A percentile compares a stretch with the other conserved stretches of the same genome.
Evolutionary conservation across 2,329 filamentous ascomycete genomes (phyloP).

Genomic region (Shiraia sp.): DNA sequence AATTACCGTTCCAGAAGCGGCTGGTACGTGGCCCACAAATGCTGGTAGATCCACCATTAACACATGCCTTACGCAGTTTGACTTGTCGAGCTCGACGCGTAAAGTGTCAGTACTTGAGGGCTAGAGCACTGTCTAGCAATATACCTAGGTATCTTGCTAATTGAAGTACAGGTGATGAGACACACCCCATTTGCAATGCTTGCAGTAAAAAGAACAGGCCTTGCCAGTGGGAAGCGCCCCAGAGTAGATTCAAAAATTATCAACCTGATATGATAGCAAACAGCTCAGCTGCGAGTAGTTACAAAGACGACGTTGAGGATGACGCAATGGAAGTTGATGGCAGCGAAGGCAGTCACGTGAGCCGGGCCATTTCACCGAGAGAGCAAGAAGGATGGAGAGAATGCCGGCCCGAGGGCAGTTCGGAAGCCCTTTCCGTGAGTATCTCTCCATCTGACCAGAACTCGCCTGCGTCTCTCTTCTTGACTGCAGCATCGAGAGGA

Average conservation of each 20-base stretch:
- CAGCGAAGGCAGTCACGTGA: conserved; percentile 13
- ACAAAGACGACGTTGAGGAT: conserved; percentile 9
- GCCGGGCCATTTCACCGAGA: conserved; percentile 21
- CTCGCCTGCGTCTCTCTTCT: conserved; percentile 17
- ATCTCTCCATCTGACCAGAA: conserved; percentile 15
- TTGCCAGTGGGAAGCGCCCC: conserved; percentile 35
- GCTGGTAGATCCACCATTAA: background rate
- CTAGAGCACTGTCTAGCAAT: no score
- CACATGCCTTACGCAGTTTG: conserved; percentile 18
- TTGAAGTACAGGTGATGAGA: conserved; percentile 30
- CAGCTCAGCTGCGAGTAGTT: conserved; percentile 8
- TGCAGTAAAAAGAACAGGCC: conserved; percentile 37
- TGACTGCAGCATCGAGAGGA: conserved; percentile 3
- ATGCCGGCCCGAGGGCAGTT: conserved; percentile 12
- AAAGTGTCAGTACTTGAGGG: conserved; percentile 29
- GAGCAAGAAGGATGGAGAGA: conserved; percentile 8
- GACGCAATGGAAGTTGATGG: conserved; percentile 18
- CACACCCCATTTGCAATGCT: conserved; percentile 32
- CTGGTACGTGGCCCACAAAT: conserved; percentile 26
- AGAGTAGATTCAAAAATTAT: conserved; percentile 33
- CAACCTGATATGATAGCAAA: conserved; percentile 24
- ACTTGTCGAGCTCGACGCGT: conserved; percentile 38
- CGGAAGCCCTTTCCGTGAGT: conserved; percentile 12
- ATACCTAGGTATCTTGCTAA: no score
- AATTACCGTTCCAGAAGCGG: conserved; percentile 38